Evolutionary conservation across 306 rosid species (phyloP), one percentile per base, ranked within the genome.

Genomic region (Arachis stenosperma): DNA sequence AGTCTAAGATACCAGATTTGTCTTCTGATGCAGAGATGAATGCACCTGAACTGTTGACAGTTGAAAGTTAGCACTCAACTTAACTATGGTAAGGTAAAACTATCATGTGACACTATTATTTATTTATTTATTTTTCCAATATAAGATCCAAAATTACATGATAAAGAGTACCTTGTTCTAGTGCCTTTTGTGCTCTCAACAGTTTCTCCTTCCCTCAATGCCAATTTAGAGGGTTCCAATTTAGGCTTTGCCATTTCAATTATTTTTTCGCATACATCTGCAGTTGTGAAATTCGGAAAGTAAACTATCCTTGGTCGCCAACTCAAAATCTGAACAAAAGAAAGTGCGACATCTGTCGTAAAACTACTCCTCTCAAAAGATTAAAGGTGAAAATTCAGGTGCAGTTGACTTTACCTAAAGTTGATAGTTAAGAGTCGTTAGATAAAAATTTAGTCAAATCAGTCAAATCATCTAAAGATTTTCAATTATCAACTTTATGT

Each of bases 191-290:
- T 83, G 81, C 81, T 85, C 73, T 87, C 95, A 15, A 48, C 77
- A 61, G 91, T 78, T 67, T 89, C 88, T 70, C 91, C 91, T 77
- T 83, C 65, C 14, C 90, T 75, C 83, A 87, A 67, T 65, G 90
- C 91, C 81, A 89, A 76, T 7, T 77, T 64, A 14, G 95, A 89
- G 48, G 95, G 91, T 71, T 59, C 48, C 43, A 87, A 86, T 59
- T 70, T 79, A 9, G 82, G 52, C 69, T 83, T 83, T 40, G 91
- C 95, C 73, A 73, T 81, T 9, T 66, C 42, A 48, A 87, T 84
- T 65, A 87, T 75, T 41, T 44, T 60, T 56, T 83, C 66, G 53
- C 95, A 87, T 51, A 65, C 75, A 81, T 85, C 88, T 5, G 64
- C 73, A 8, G 65, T 81, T 11, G 91, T 81, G 67, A 77, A 76